Evolutionary conservation across 2,329 filamentous ascomycete species (phyloP).

Genomic region (Mollisia scopiformis): DNA sequence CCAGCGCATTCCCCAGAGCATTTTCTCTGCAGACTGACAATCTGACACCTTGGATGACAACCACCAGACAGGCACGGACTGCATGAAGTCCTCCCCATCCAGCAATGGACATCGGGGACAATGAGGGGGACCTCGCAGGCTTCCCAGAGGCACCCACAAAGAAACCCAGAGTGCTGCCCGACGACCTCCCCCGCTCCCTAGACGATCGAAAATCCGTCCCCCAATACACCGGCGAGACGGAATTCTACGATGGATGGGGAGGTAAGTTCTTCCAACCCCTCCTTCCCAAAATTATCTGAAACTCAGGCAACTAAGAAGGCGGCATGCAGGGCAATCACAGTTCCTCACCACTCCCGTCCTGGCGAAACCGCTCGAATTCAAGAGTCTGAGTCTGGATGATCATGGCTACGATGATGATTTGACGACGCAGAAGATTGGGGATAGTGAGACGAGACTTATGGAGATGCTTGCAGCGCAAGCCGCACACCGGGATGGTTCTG

Average conservation of each 20-base stretch:
- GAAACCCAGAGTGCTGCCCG: slow-evolving; percentile 63
- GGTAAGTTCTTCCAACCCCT: slow-evolving; percentile 50
- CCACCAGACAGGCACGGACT: slow-evolving; percentile 28
- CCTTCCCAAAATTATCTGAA: background rate
- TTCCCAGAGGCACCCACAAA: slow-evolving; percentile 60
- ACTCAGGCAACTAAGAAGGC: background rate
- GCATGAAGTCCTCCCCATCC: slow-evolving; percentile 34
- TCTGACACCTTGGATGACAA: slow-evolving; percentile 14
- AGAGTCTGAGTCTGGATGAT: slow-evolving; percentile 81
- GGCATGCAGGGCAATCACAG: slow-evolving; percentile 80
- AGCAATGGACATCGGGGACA: slow-evolving; percentile 63
- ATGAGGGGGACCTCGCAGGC: slow-evolving; percentile 45
- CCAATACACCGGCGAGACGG: slow-evolving; percentile 74
- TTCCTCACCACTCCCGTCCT: slow-evolving; percentile 86
- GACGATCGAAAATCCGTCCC: slow-evolving; percentile 80
- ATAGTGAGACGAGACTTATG: slow-evolving; percentile 87
- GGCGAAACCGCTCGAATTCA: slow-evolving; percentile 82
- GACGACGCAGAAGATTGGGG: slow-evolving; percentile 59
- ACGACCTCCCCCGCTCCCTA: slow-evolving; percentile 87
- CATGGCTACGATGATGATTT: slow-evolving; percentile 67
- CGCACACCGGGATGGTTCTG: slow-evolving; percentile 73
- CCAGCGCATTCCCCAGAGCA: background rate
- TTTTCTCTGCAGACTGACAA: background rate
- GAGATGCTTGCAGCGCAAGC: slow-evolving; percentile 96
- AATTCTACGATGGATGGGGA: slow-evolving; percentile 99